These are phyloP conservation scores for Dunaliella primolecta DNA, from an alignment of 139 green algal species.

Conservation along the genomic window DNA sequence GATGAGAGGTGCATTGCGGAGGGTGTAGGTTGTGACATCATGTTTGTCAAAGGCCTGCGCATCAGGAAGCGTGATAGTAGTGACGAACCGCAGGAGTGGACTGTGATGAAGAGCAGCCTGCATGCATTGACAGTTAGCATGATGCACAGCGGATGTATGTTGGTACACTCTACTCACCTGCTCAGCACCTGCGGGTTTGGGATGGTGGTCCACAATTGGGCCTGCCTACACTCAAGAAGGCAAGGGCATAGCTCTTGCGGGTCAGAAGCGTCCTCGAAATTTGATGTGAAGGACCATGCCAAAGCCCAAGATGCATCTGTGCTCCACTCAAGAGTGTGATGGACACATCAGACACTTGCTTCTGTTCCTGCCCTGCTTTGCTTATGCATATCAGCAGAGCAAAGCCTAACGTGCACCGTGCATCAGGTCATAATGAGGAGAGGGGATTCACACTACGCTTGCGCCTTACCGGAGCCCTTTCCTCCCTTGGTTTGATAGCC, in stretches of 20 bases:
- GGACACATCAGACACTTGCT: too few relatives aligned
- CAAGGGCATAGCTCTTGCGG: not conserved
- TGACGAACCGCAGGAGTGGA: too few relatives aligned
- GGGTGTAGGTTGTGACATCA: constrained; percentile 27
- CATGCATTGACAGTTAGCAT: too few relatives aligned
- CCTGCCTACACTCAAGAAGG: not conserved
- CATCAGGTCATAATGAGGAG: not conserved
- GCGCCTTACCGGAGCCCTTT: not conserved
- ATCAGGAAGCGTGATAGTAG: not conserved
- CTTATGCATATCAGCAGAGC: too few relatives aligned
- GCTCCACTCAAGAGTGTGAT: too few relatives aligned
- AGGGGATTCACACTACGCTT: not conserved
- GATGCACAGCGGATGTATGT: too few relatives aligned
- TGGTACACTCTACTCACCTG: not conserved
- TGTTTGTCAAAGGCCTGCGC: constrained; percentile 31
- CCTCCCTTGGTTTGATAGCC: not conserved
- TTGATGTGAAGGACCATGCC: too few relatives aligned
- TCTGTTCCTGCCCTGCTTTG: too few relatives aligned
- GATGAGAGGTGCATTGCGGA: constrained; percentile 35
- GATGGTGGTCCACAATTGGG: not conserved
- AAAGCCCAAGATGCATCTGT: constrained; percentile 12
- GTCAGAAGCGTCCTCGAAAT: too few relatives aligned
- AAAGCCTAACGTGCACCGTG: not conserved
- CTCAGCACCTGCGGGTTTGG: not conserved
- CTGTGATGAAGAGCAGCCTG: too few relatives aligned